These are phyloP conservation scores for Drechslerella dactyloides DNA, from an alignment of 2,329 filamentous ascomycete species.

Conservation along the genomic window DNA sequence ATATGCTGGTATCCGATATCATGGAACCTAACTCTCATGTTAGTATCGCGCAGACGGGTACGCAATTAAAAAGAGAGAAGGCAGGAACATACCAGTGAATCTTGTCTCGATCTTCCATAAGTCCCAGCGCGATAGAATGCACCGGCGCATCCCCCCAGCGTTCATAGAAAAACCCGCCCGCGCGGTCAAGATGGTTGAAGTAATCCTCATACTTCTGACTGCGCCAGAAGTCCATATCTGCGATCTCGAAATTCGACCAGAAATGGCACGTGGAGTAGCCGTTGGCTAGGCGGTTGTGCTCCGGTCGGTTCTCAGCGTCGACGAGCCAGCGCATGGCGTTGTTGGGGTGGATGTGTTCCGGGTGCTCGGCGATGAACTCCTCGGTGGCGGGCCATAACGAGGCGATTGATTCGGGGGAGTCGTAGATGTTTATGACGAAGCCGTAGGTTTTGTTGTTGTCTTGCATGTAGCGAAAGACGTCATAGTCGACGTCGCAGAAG, in stretches of 20 bases:
- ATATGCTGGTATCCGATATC: constrained; percentile 99
- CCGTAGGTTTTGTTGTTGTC: constrained; percentile 99
- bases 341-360: constrained; percentile 78
- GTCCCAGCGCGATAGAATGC: constrained; percentile 86
- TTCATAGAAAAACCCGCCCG: constrained; percentile 98
- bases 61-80: not conserved
- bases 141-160: constrained; percentile 98
- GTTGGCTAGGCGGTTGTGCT: constrained; percentile 79
- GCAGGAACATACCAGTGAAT: constrained; percentile 79
- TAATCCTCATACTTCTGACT: constrained; percentile 91
- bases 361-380: constrained; percentile 85
- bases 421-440: constrained; percentile 97
- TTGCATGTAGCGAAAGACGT: constrained; percentile 96
- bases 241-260: constrained; percentile 99
- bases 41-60: not conserved
- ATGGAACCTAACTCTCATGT: constrained; percentile 80
- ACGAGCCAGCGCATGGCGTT: constrained; percentile 88
- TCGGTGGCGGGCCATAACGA: constrained; percentile 93
- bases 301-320: constrained; percentile 76
- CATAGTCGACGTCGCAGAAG: constrained; percentile 98
- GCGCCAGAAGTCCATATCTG: constrained; percentile 89
- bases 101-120: constrained; percentile 88
- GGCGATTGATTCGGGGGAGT: constrained; percentile 83
- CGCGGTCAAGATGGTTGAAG: constrained; percentile 90
- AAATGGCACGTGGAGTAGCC: constrained; percentile 99